These are phyloP conservation scores for Pythium periplocum DNA, from an alignment of 352 stramenopile species.

Conservation along the genomic window DNA sequence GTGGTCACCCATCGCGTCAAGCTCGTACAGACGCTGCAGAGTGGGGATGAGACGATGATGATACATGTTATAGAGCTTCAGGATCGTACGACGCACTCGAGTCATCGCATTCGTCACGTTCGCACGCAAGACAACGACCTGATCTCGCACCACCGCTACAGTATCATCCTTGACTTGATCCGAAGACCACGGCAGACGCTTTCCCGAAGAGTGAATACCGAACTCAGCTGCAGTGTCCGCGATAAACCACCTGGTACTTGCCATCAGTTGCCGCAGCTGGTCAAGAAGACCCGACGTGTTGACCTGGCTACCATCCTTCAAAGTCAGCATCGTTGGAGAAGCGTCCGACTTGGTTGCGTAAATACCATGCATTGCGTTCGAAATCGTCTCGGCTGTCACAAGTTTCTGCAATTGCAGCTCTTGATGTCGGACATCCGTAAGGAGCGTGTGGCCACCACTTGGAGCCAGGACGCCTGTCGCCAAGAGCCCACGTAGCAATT, in stretches of 20 bases:
- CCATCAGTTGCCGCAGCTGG: constrained; percentile 31
- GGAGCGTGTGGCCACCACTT: constrained; percentile 20
- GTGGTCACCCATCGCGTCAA: constrained; percentile 35
- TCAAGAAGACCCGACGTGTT: constrained; percentile 18
- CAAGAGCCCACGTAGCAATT: constrained; percentile 38
- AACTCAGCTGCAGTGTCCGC: constrained; percentile 46
- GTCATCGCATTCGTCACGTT: constrained; percentile 42
- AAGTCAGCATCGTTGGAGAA: constrained; percentile 1
- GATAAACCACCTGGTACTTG: constrained; percentile 44
- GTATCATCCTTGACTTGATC: constrained; percentile 16
- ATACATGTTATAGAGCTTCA: constrained; percentile 60
- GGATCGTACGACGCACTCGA: constrained; percentile 46
- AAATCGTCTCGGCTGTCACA: constrained; percentile 35
- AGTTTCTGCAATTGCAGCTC: constrained; percentile 53
- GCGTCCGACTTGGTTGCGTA: constrained; percentile 13
- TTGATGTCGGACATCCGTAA: constrained; percentile 28
- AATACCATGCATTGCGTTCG: constrained; percentile 32
- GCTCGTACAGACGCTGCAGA: constrained; percentile 37
- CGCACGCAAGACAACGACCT: constrained; percentile 37
- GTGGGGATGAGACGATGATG: constrained; percentile 41
- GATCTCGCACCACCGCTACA: background rate
- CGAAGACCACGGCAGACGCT: constrained; percentile 43
- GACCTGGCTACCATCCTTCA: constrained; percentile 14
- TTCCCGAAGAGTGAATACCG: constrained; percentile 25
- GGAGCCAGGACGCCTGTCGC: constrained; percentile 22